Base-by-base conservation (phyloP, 2,329 filamentous ascomycete species). In the Cadophora gregata region DNA sequence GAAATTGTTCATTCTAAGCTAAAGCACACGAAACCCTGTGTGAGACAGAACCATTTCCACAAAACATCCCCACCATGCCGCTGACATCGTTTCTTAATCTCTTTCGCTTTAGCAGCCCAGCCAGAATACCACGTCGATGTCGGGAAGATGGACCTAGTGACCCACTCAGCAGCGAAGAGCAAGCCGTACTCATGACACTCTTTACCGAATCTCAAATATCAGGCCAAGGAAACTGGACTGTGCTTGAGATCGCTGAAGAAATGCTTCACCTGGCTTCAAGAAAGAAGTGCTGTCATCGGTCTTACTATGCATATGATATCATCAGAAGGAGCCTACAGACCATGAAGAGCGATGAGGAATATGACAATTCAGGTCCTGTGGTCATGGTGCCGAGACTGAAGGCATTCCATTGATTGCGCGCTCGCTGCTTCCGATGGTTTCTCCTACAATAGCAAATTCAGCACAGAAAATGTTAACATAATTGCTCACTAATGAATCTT, bases 161-260 rank as follows among this genome's bases (percentile, higher is more conserved):
- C 24, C 29, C 29, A 4, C 7, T 56, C 6, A 56, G 53, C n/a
- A 56, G n/a, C 53, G 31, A 56, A 38, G 53, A 56, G 53, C 29
- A 56, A 24, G 53, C 53, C n/a, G 6, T 56, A 6, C 53, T 56
- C n/a, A 21, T 25, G 8, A 9, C 36, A 9, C 53, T 56, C 7
- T 56, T 38, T 19, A 29, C 53, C 3, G n/a, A 38, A 56, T 56
- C 53, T 36, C 29, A 38, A 38, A 56, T 56, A 33, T 56, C 53
- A 21, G 53, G 53, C 9, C 31, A 38, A 25, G 31, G 53, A 8
- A 6, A 19, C 8, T 31, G 33, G 31, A 38, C 6, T 4, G 53
- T 56, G 19, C 29, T n/a, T 2, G 51, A 56, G 10, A 56, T 56
- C 7, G 51, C 51, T 19, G 51, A 56, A 19, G 29, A 56, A 36